A percentile compares a stretch with the other conserved stretches of the same genome.
Conservation (phyloP, 208 protist species). For the Lotmaria passim region DNA sequence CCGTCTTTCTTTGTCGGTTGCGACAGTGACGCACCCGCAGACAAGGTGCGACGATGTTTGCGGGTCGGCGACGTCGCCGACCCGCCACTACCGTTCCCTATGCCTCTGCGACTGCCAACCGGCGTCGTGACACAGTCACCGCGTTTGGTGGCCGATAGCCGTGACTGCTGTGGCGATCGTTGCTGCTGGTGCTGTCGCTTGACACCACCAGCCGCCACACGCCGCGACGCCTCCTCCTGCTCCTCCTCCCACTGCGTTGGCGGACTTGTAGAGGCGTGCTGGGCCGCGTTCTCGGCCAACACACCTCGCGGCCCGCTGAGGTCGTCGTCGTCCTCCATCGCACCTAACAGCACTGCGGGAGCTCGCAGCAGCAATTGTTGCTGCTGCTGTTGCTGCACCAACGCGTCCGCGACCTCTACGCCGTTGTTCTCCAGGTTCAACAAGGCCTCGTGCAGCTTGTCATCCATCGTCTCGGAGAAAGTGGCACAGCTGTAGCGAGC, state of each 20-base stretch:
- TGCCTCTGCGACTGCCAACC: no score
- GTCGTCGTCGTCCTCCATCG: slow-evolving; percentile 27
- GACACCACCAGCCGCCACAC: no score
- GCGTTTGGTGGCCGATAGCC: background rate
- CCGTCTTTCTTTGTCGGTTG: background rate
- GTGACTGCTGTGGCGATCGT: background rate
- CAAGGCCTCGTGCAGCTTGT: slow-evolving; percentile 61
- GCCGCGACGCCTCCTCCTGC: no score
- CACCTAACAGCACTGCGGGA: slow-evolving; percentile 15
- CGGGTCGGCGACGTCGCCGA: background rate
- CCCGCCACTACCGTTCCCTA: background rate
- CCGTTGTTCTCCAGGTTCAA: slow-evolving; percentile 52
- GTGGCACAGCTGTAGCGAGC: slow-evolving; percentile 24
- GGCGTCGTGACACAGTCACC: background rate
- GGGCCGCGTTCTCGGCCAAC: background rate
- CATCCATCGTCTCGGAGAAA: slow-evolving; percentile 71
- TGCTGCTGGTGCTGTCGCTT: background rate
- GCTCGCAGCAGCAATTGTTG: no score
- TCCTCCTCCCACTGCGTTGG: background rate
- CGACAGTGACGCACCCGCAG: background rate
- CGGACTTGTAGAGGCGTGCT: background rate
- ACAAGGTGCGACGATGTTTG: background rate
- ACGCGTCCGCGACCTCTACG: slow-evolving; percentile 5
- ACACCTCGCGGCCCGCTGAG: slow-evolving; percentile 1
- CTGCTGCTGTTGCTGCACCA: slow-evolving; percentile 16